Evolutionary conservation across 805 yeast genomes (phyloP).

Genomic region (Scheffersomyces coipomensis): DNA sequence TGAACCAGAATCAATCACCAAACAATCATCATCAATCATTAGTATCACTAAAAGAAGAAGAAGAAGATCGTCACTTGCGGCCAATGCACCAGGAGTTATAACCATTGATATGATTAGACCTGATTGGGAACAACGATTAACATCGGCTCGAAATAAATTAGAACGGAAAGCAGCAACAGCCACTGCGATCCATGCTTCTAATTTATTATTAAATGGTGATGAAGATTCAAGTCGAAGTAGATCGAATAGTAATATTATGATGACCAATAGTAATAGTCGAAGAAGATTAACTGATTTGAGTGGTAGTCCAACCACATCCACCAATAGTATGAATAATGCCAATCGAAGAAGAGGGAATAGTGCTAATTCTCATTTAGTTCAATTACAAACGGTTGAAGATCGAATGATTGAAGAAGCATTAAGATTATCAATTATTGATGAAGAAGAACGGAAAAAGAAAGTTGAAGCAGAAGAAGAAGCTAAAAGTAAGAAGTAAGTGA

Average conservation of each 20-base stretch:
- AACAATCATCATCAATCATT: not conserved
- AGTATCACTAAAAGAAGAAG: conserved; percentile 3
- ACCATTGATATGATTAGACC: conserved; percentile 86
- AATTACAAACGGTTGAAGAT: conserved; percentile 44
- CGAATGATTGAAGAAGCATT: conserved; percentile 85
- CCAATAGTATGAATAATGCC: conserved; percentile 8
- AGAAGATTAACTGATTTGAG: not conserved
- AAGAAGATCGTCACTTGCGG: conserved; percentile 53
- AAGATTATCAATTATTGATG: conserved; percentile 69
- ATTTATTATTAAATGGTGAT: conserved; percentile 47
- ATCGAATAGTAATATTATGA: conserved; percentile 13
- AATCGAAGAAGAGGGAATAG: conserved; percentile 10
- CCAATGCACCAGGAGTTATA: conserved; percentile 66
- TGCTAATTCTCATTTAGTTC: not conserved
- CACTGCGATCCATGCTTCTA: conserved; percentile 87
- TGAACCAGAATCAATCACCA: not conserved
- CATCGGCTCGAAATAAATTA: conserved; percentile 68
- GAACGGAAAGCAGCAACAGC: conserved; percentile 93
- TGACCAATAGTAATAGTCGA: conserved; percentile 7
- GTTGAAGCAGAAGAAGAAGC: conserved; percentile 16
- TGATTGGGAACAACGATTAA: conserved; percentile 81
- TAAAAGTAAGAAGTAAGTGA: conserved; percentile 5
- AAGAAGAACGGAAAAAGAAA: conserved; percentile 49
- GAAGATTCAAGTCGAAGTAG: conserved; percentile 14
- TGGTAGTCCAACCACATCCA: no score